Base-by-base conservation (phyloP, 108 stramenopile species). In the Cyclotella baltica region DNA sequence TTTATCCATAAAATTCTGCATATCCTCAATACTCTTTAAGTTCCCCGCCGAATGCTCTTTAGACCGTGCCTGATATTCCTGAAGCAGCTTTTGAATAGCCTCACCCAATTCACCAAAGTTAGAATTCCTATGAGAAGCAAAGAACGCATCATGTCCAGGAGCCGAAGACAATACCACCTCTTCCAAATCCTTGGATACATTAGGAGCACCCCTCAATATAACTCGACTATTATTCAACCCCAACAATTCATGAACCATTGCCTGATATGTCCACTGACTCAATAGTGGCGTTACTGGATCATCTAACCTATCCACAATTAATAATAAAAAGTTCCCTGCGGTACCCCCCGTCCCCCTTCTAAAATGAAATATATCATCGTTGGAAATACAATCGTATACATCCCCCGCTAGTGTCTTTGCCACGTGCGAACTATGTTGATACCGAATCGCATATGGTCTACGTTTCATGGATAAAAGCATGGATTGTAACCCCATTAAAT, bases 261-360 rank as follows among this genome's bases (percentile, higher is more conserved):
- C 99, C 75, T 99, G 99, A 80, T 99, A 99, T 5, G 99, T 99
- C 99, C 99, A 99, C 81, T 99, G 99, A 73, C 85, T 88, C 48
- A 99, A 83, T 27, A 99, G 81, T 25, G 99, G 99, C 13, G 99
- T 99, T 28, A 99, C 97, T 3, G 98, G 98, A 89, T 99, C 99
- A 75, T 99, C 99, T 67, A 93, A 74, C 61, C 99, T 86, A 87
- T 99, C 99, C 67, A 99, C 76, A 20, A 99, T 84, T 47, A 99
- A 85, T 43, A 99, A 71, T 27, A 90, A 67, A 50, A 90, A 69
- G 64, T 78, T 81, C 27, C 76, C 72, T 20, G 56, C 34, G 11
- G 59, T 62, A 18, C 74, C 73, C 4, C 73, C 87, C 53, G 63
- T 75, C 4, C 83, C 81, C 33, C 83, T 68, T 34, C 92, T 84